Percentiles rank a stretch among this genome's conserved stretches.
Conservation (phyloP, 2,329 filamentous ascomycete genomes). For the Alternaria ethzedia region DNA sequence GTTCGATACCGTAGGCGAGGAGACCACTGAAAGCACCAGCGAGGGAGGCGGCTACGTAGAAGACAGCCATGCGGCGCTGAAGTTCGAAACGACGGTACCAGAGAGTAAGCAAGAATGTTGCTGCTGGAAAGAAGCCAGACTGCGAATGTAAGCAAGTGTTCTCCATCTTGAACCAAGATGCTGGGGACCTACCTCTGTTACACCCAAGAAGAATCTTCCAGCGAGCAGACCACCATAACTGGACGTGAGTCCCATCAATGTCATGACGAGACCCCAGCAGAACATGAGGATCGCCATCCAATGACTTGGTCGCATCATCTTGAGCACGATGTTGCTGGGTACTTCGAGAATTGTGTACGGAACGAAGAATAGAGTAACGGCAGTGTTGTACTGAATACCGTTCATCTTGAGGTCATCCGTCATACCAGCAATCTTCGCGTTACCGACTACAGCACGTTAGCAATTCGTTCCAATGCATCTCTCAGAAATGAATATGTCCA, state of each 20-base stretch:
- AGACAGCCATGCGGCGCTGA: slow-evolving; percentile 45
- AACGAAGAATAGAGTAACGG: slow-evolving; percentile 51
- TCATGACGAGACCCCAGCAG: slow-evolving; percentile 51
- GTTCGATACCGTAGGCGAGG: slow-evolving; percentile 43
- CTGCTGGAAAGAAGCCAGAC: slow-evolving; percentile 69
- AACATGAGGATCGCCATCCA: slow-evolving; percentile 52
- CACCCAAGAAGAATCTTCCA: slow-evolving; percentile 52
- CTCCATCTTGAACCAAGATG: not conserved
- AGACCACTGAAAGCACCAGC: slow-evolving; percentile 46
- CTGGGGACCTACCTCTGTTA: slow-evolving; percentile 43
- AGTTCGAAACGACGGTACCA: slow-evolving; percentile 47
- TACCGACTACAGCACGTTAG: slow-evolving; percentile 39
- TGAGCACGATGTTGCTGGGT: slow-evolving; percentile 51
- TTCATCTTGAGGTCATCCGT: slow-evolving; percentile 48
- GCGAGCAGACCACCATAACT: slow-evolving; percentile 58
- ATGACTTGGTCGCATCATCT: slow-evolving; percentile 48
- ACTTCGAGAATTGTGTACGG: slow-evolving; percentile 49
- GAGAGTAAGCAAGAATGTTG: slow-evolving; percentile 54
- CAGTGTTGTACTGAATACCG: slow-evolving; percentile 48
- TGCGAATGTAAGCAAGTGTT: slow-evolving; percentile 18
- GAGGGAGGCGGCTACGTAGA: slow-evolving; percentile 43
- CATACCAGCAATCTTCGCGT: slow-evolving; percentile 52
- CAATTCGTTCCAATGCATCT: not conserved
- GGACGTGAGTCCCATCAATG: slow-evolving; percentile 53
- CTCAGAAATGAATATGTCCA: not conserved